Percentiles rank a stretch among this genome's conserved stretches.
Evolutionary conservation across 202 grass and related monocot species (phyloP).

Genomic region (Bolboschoenoplectus hybrid): DNA sequence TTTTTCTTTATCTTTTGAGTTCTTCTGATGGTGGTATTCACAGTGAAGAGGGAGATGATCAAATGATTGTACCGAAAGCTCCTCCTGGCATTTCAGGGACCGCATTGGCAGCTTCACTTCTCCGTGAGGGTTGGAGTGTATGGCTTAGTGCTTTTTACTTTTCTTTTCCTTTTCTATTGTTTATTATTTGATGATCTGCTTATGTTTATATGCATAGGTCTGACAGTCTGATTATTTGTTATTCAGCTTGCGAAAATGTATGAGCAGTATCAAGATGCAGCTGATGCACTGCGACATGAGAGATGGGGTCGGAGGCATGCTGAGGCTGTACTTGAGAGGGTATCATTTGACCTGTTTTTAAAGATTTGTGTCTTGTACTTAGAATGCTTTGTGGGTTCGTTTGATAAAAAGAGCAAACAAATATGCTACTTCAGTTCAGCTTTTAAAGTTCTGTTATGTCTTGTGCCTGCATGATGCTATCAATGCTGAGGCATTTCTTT

Average conservation of each 20-base stretch:
- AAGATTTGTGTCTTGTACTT: not conserved
- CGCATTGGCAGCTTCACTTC: constrained; percentile 93
- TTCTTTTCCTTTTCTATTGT: not conserved
- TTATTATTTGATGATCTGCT: not conserved
- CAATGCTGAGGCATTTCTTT: constrained; percentile 9
- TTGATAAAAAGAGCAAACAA: constrained; percentile 16
- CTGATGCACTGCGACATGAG: constrained; percentile 92
- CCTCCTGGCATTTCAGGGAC: constrained; percentile 90
- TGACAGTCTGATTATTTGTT: constrained; percentile 35
- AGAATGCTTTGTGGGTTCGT: not conserved
- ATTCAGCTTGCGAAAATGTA: constrained; percentile 97
- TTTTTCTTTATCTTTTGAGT: constrained; percentile 29
- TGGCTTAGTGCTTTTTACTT: constrained; percentile 36
- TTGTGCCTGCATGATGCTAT: not conserved
- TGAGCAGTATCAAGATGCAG: constrained; percentile 96
- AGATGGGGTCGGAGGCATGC: constrained; percentile 87
- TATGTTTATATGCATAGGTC: constrained; percentile 22
- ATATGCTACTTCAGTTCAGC: not conserved
- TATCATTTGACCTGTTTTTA: constrained; percentile 36
- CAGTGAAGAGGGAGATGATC: constrained; percentile 48
- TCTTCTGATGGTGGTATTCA: constrained; percentile 44
- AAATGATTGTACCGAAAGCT: constrained; percentile 72
- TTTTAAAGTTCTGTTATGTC: not conserved
- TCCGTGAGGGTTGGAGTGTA: constrained; percentile 98
- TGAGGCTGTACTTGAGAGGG: constrained; percentile 91